Percentiles rank a stretch among this genome's conserved stretches.
Conservation (phyloP, 164 flowering plant genomes). For the Stephania yunnanensis region DNA sequence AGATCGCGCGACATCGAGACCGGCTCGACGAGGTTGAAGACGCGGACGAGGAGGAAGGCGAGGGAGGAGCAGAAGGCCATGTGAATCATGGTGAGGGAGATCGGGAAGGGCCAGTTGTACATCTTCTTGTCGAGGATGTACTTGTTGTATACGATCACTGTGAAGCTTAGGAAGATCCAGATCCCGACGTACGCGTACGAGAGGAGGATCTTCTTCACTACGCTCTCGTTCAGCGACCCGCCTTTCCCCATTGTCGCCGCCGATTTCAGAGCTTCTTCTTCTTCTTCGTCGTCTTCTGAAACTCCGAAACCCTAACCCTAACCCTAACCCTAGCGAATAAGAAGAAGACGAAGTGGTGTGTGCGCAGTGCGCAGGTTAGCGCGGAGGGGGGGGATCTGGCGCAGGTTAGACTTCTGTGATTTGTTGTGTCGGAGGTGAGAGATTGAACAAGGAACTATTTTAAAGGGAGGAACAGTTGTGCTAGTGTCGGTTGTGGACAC, state of each 20-base stretch:
- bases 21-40: conserved; percentile 36
- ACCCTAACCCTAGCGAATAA: neutral
- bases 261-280: neutral
- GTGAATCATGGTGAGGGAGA: conserved; percentile 45
- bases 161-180: conserved; percentile 48
- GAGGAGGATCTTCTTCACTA: conserved; percentile 34
- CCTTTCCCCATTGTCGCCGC: conserved; percentile 34
- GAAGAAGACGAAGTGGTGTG: neutral
- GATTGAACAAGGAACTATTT: neutral
- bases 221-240: conserved; percentile 27
- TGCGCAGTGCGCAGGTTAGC: neutral
- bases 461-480: neutral
- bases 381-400: neutral
- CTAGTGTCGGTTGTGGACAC: neutral
- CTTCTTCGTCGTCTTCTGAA: neutral
- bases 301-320: neutral
- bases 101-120: conserved; percentile 47
- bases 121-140: conserved; percentile 47
- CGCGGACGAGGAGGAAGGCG: conserved; percentile 36
- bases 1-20: conserved; percentile 33
- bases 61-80: conserved; percentile 40
- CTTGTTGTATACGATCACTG: conserved; percentile 51
- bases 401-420: neutral
- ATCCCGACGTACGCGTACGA: conserved; percentile 36
- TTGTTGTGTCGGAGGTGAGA: neutral